These are phyloP conservation scores for Trypanosoma avium DNA, from an alignment of 208 protist genomes.

Conservation along the genomic window DNA sequence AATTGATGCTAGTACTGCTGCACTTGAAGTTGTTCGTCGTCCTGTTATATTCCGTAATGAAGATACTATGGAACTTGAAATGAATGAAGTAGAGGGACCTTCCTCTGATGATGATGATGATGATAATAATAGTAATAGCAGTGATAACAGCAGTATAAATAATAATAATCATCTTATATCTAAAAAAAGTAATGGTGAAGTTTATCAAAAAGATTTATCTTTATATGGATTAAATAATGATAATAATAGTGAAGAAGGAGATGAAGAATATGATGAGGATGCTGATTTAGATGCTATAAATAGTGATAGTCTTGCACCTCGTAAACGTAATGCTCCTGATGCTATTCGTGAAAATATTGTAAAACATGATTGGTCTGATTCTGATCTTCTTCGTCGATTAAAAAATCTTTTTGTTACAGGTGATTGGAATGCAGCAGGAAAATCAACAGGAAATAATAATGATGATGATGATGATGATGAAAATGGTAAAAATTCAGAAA, in stretches of 20 bases:
- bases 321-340: constrained; percentile 63
- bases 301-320: constrained; percentile 46
- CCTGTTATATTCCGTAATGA: constrained; percentile 80
- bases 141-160: background rate
- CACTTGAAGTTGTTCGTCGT: constrained; percentile 65
- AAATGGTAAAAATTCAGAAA: constrained; percentile 28
- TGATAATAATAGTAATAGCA: constrained; percentile 41
- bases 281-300: constrained; percentile 30
- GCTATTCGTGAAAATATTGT: constrained; percentile 48
- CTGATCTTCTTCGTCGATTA: constrained; percentile 55
- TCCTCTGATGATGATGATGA: constrained; percentile 37
- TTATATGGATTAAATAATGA: constrained; percentile 34
- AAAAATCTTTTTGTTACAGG: constrained; percentile 96
- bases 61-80: constrained; percentile 82
- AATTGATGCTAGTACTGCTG: constrained; percentile 58
- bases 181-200: constrained; percentile 32
- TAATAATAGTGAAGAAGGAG: constrained; percentile 26
- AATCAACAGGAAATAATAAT: constrained; percentile 24
- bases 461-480: constrained; percentile 53
- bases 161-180: constrained; percentile 24
- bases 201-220: constrained; percentile 15
- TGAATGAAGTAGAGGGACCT: constrained; percentile 42
- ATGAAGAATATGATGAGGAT: constrained; percentile 38
- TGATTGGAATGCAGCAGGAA: constrained; percentile 68
- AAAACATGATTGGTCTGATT: constrained; percentile 55